These are phyloP conservation scores for Tetrahymena borealis DNA, from an alignment of 73 alveolate genomes.

Conservation along the genomic window DNA sequence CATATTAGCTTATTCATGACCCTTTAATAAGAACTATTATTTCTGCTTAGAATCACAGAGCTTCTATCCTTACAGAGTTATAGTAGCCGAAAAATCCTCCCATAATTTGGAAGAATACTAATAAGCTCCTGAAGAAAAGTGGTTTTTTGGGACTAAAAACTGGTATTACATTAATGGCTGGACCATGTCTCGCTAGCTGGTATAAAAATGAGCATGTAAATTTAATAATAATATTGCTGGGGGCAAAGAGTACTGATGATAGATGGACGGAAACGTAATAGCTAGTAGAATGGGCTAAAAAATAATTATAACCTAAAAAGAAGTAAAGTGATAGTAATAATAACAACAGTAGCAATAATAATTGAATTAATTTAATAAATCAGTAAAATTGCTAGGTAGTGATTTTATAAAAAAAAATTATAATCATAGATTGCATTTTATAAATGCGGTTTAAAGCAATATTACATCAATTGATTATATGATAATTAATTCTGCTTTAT, in stretches of 20 bases:
- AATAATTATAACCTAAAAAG: not conserved
- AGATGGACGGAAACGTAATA: constrained; percentile 39
- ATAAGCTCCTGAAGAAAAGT: constrained; percentile 58
- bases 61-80: not conserved
- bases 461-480: too few species aligned
- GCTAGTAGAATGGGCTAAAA: constrained; percentile 13
- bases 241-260: constrained; percentile 37
- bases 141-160: constrained; percentile 70
- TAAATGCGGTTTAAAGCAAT: too few species aligned
- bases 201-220: constrained; percentile 9
- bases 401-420: too few species aligned
- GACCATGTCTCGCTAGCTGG: constrained; percentile 54
- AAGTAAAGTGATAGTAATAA: not conserved
- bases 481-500: too few species aligned
- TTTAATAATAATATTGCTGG: constrained; percentile 26
- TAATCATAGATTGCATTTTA: too few species aligned
- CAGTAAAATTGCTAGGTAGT: too few species aligned
- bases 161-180: constrained; percentile 69
- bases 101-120: constrained; percentile 55
- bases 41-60: not conserved
- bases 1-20: constrained; percentile 49
- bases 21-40: constrained; percentile 12
- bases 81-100: not conserved
- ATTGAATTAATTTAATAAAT: too few species aligned
- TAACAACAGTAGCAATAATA: not conserved